A percentile compares a stretch with the other conserved stretches of the same genome.
Evolutionary conservation across 345 rosid genomes (phyloP).

Genomic region (Gossypium longicalyx): DNA sequence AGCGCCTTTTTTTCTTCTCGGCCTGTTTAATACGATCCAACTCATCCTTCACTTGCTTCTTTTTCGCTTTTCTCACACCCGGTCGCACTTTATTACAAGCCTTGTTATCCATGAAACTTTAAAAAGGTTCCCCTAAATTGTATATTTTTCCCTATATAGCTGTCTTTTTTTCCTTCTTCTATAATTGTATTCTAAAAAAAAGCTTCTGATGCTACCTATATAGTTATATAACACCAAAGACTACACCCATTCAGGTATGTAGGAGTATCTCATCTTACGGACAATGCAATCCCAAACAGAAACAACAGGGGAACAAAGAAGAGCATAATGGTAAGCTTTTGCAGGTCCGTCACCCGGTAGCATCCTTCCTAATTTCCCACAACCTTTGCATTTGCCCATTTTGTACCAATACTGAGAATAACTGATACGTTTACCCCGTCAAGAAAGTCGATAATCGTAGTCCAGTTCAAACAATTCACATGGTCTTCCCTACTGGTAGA

Average conservation of each 20-base stretch:
- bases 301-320: constrained; percentile 79
- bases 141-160: constrained; percentile 48
- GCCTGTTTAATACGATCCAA: constrained; percentile 79
- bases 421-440: constrained; percentile 20
- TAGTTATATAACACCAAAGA: constrained; percentile 21
- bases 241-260: constrained; percentile 99
- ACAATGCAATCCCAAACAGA: constrained; percentile 97
- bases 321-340: constrained; percentile 57
- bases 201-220: constrained; percentile 27
- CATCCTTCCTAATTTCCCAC: constrained; percentile 74
- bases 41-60: constrained; percentile 75
- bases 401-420: constrained; percentile 31
- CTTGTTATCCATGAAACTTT: constrained; percentile 58
- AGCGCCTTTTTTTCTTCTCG: constrained; percentile 82
- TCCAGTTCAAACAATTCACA: constrained; percentile 41
- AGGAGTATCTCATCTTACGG: constrained; percentile 95
- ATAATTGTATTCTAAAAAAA: not conserved
- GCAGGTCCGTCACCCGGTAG: constrained; percentile 44
- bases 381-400: constrained; percentile 83
- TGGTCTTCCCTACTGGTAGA: constrained; percentile 36
- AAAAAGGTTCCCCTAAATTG: constrained; percentile 36
- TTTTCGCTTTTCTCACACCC: constrained; percentile 63
- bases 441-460: constrained; percentile 20
- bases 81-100: constrained; percentile 64
- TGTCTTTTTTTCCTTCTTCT: constrained; percentile 15